Percentiles rank a stretch among this genome's conserved stretches.
phyloP scores from a whole-genome alignment of 2,329 filamentous ascomycete species.

The Fusarium goolgardi region DNA sequence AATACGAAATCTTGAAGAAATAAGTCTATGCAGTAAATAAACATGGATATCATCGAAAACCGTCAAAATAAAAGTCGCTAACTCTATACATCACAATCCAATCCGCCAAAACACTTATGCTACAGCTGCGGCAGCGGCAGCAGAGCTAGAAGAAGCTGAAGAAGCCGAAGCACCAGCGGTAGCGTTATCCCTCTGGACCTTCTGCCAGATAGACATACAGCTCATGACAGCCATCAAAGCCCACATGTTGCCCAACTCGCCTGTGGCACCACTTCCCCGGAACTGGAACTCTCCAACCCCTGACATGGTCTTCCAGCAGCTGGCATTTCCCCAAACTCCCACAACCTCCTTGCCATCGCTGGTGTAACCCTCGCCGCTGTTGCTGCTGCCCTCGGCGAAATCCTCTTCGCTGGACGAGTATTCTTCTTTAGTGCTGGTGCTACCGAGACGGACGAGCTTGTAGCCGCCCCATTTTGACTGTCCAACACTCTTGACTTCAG shows the following conservation, averaged over 20 bases:
- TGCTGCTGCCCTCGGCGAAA: conserved; percentile 8
- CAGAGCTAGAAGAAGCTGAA: conserved; percentile 11
- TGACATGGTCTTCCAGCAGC: conserved; percentile 23
- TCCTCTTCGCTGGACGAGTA: conserved; percentile 20
- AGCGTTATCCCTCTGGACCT: conserved; percentile 20
- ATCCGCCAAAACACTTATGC: not conserved
- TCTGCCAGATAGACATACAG: conserved; percentile 43
- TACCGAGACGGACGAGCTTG: conserved; percentile 44
- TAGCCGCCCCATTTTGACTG: conserved; percentile 35
- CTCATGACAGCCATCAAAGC: conserved; percentile 45
- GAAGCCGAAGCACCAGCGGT: conserved; percentile 10
- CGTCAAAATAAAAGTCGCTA: conserved; percentile 6
- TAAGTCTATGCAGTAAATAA: not conserved
- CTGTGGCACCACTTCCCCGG: conserved; percentile 43
- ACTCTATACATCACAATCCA: not conserved
- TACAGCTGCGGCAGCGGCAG: not conserved
- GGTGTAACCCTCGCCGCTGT: conserved; percentile 29
- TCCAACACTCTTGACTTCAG: conserved; percentile 39
- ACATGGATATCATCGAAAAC: conserved; percentile 12
- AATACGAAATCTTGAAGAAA: not conserved
- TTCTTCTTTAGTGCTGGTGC: conserved; percentile 10
- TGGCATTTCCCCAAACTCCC: conserved; percentile 39
- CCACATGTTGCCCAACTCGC: conserved; percentile 44
- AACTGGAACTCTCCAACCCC: conserved; percentile 45
- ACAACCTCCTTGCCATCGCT: conserved; percentile 44